A percentile compares a stretch with the other conserved stretches of the same genome.
These are phyloP conservation scores for Podaxis pistillaris DNA, from an alignment of 768 basidiomycete species.

Conservation along the genomic window DNA sequence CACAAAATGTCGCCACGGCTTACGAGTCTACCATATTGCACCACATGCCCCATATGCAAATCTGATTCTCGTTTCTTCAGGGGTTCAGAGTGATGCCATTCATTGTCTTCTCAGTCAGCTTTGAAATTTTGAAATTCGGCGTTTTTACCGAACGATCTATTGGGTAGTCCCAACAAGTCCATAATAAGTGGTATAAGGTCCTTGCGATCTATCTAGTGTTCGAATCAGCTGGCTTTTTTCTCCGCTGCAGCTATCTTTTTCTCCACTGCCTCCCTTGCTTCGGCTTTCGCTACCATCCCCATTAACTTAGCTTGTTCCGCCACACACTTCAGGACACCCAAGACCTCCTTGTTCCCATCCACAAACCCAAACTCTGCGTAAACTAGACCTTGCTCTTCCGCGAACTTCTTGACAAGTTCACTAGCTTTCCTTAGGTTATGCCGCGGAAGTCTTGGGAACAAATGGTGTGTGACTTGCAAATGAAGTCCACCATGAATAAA, in stretches of 20 bases:
- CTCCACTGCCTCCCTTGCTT: slow-evolving; percentile 62
- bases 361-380: slow-evolving; percentile 94
- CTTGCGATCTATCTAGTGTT: neutral
- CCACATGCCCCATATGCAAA: slow-evolving; percentile 37
- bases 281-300: slow-evolving; percentile 74
- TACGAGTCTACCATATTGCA: slow-evolving; percentile 28
- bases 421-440: slow-evolving; percentile 89
- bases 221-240: slow-evolving; percentile 10
- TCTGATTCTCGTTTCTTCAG: slow-evolving; percentile 22
- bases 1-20: slow-evolving; percentile 36
- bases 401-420: slow-evolving; percentile 82
- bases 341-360: slow-evolving; percentile 80
- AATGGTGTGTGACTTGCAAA: slow-evolving; percentile 94
- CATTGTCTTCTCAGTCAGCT: neutral
- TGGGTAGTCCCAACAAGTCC: neutral
- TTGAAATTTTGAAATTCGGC: neutral
- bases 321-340: slow-evolving; percentile 78
- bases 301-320: slow-evolving; percentile 86
- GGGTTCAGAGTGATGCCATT: slow-evolving; percentile 14
- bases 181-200: slow-evolving; percentile 4
- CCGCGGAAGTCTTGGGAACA: slow-evolving; percentile 93
- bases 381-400: slow-evolving; percentile 76
- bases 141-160: neutral
- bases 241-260: slow-evolving; percentile 35
- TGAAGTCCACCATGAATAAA: slow-evolving; percentile 98